phyloP scores from a whole-genome alignment of 2,329 filamentous ascomycete species.

The Aspergillus ochraceoroseus region DNA sequence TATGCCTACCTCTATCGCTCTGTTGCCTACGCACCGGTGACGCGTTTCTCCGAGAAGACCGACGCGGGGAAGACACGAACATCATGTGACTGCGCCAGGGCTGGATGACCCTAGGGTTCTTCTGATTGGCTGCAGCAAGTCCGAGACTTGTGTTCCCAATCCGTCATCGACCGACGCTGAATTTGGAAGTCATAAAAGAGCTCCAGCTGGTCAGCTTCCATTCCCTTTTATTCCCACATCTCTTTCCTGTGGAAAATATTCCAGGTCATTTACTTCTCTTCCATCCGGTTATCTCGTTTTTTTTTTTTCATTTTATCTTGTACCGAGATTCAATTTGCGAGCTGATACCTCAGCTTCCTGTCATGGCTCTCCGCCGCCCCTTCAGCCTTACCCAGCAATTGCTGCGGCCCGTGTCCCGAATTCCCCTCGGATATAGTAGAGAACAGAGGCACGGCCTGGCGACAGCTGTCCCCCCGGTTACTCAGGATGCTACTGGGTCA shows the following conservation, averaged over 20 bases:
- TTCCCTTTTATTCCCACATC: background rate
- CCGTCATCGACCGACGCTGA: constrained; percentile 17
- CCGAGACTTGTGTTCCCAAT: constrained; percentile 13
- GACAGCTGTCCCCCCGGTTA: constrained; percentile 68
- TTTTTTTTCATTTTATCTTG: too few species aligned
- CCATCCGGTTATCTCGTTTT: too few species aligned
- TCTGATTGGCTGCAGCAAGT: constrained; percentile 28
- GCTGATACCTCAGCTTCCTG: constrained; percentile 1
- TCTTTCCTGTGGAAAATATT: too few species aligned
- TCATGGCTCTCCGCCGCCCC: constrained; percentile 43
- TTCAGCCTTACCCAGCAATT: constrained; percentile 31
- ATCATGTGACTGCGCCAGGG: constrained; percentile 30
- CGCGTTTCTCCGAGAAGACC: constrained; percentile 21
- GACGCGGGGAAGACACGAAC: constrained; percentile 32
- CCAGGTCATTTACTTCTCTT: too few species aligned
- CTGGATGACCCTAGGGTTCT: constrained; percentile 26
- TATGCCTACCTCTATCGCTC: constrained; percentile 15
- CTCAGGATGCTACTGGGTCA: constrained; percentile 64
- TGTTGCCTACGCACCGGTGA: constrained; percentile 24
- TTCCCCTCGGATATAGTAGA: constrained; percentile 21
- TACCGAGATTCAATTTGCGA: background rate
- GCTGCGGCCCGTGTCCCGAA: constrained; percentile 24
- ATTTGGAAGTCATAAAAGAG: background rate
- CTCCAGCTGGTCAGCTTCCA: background rate
- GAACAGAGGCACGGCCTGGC: constrained; percentile 45